Percentiles rank a stretch among this genome's conserved stretches.
phyloP scores from a whole-genome alignment of 768 basidiomycete species.

The Neoboletus subvelutipes region DNA sequence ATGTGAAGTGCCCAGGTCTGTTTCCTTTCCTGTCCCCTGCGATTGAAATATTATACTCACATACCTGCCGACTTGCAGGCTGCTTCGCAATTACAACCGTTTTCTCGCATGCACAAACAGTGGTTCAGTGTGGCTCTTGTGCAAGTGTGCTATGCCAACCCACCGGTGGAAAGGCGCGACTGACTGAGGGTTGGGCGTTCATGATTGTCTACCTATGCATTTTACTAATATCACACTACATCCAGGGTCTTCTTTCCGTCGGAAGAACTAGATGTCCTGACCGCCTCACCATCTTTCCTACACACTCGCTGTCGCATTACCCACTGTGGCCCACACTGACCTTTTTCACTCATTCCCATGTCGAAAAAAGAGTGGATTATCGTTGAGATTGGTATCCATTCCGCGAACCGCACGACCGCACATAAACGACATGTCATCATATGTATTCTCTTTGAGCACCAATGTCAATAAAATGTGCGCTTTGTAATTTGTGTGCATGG shows the following conservation, averaged over 20 bases:
- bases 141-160: conserved; percentile 95
- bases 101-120: conserved; percentile 99
- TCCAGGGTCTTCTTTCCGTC: conserved; percentile 94
- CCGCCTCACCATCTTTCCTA: not conserved
- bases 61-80: conserved; percentile 44
- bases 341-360: conserved; percentile 2
- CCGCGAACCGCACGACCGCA: not conserved
- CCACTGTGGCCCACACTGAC: not conserved
- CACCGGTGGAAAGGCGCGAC: conserved; percentile 94
- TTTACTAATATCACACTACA: conserved; percentile 12
- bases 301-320: conserved; percentile 2
- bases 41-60: not conserved
- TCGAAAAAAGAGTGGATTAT: conserved; percentile 16
- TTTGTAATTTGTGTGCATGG: not conserved
- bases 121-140: conserved; percentile 92
- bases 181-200: conserved; percentile 85
- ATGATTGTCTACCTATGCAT: not conserved
- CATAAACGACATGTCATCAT: conserved; percentile 1
- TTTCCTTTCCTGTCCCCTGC: conserved; percentile 6
- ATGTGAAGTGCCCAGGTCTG: conserved; percentile 96
- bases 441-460: conserved; percentile 12
- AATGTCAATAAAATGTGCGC: not conserved
- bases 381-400: conserved; percentile 11
- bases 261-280: conserved; percentile 68
- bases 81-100: conserved; percentile 96